Base-by-base conservation (phyloP, 306 rosid genomes). In the Cicer pinnatifidum region DNA sequence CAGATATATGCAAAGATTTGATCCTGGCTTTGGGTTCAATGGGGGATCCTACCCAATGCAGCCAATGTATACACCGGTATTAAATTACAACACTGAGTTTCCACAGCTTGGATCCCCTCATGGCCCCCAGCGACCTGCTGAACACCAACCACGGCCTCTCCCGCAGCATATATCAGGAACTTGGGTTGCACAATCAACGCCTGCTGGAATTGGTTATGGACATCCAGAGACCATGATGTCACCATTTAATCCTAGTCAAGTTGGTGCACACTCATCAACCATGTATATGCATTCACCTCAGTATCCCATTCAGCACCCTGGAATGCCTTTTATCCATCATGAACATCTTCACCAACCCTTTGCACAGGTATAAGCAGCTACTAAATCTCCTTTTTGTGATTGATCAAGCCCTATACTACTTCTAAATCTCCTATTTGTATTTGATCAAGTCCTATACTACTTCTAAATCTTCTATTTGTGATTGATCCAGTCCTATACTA, bases 1-100 rank as follows among this genome's bases (percentile, higher is more conserved):
- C 86, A 94, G 98, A 92, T 94, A 94, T 75, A 65, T 88, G 95
- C 98, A 94, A 83, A 91, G 97, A 83, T 94, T 91, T 59, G 98
- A 91, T 82, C 97, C 98, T 53, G 97, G 98, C 44, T 94, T 94
- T 81, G 96, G 98, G 69, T 91, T 91, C 85, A 94, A 62, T 83
- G 98, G 92, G 51, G 98, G 97, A 20, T 88, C 97, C 1, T 94
- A 89, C 71, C 47, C 95, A 43, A 72, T 94, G 76, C 98, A 87
- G 84, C 97, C 98, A 43, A 83, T 94, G 95, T 94, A 89, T 74
- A 70, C 96, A 44, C 89, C 98, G 57, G 95, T 89, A 11, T 40
- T 94, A 82, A 94, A 88, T 77, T 94, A 91, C 85, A 94, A 91
- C 79, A 91, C 96, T 1, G 97, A 94, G 86, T 91, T 94, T 84